Percentiles rank a stretch among this genome's conserved stretches.
Conservation (phyloP, 345 rosid species). For the Diplotaxis tenuifolia region DNA sequence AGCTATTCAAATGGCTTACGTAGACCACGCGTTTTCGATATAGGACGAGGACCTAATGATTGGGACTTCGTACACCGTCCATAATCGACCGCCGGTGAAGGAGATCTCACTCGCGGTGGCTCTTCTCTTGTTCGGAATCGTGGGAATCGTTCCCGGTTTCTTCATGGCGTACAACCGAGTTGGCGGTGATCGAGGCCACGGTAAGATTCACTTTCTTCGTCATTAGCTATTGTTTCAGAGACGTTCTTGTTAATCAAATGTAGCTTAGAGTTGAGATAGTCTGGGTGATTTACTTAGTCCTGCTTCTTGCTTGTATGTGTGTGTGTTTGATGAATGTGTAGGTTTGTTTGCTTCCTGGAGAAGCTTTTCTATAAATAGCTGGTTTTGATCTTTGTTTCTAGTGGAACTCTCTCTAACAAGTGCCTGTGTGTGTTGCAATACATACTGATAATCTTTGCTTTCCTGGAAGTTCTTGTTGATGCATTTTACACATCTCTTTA, state of each 20-base stretch:
- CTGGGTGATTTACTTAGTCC: not conserved
- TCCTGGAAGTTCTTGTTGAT: not conserved
- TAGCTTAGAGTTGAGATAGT: not conserved
- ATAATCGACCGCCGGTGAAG: slow-evolving; percentile 81
- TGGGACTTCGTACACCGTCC: slow-evolving; percentile 60
- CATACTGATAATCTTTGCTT: slow-evolving; percentile 5
- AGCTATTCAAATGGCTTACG: slow-evolving; percentile 74
- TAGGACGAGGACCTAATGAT: slow-evolving; percentile 93
- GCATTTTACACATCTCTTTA: no score
- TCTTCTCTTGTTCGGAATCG: slow-evolving; percentile 81
- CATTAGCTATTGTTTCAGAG: not conserved
- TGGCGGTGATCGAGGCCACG: no score
- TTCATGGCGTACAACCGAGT: no score
- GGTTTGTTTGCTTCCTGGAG: not conserved
- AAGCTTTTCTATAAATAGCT: not conserved
- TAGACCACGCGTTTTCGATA: slow-evolving; percentile 94
- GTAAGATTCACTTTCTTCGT: slow-evolving; percentile 37
- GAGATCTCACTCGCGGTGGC: no score
- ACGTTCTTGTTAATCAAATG: not conserved
- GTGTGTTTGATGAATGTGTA: not conserved
- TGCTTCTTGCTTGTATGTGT: not conserved
- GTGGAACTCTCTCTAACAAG: not conserved
- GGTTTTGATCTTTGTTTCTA: slow-evolving; percentile 4
- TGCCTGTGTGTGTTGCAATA: not conserved
- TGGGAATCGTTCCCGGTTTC: slow-evolving; percentile 65